A percentile compares a stretch with the other conserved stretches of the same genome.
Evolutionary conservation across 345 rosid genomes (phyloP).

Genomic region (Ceriops tagal): DNA sequence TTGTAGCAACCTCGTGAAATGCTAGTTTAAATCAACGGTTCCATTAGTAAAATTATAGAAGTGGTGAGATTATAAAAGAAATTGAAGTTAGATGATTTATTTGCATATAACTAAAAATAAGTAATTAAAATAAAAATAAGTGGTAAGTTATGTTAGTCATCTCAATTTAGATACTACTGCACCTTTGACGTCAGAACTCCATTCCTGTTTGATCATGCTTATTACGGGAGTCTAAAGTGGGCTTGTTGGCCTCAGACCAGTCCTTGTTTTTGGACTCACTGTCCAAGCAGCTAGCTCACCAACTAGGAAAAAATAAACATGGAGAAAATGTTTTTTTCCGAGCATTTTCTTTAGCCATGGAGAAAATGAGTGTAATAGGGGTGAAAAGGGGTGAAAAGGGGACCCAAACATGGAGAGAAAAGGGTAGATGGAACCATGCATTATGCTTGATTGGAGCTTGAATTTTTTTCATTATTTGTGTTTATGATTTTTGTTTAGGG

Average conservation of each 20-base stretch:
- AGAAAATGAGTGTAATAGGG: slow-evolving; percentile 71
- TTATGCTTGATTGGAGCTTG: slow-evolving; percentile 18
- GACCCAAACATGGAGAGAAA: slow-evolving; percentile 65
- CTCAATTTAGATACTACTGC: slow-evolving; percentile 40
- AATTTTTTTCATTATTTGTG: neutral
- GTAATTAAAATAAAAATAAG: no score
- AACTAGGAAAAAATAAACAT: slow-evolving; percentile 44
- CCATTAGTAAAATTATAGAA: no score
- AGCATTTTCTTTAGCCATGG: slow-evolving; percentile 68
- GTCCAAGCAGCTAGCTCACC: slow-evolving; percentile 55
- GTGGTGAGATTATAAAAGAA: no score
- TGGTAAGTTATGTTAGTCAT: no score
- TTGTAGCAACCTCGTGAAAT: no score
- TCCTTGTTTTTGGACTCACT: slow-evolving; percentile 50
- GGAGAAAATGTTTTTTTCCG: slow-evolving; percentile 38
- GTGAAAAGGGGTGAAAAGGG: slow-evolving; percentile 73
- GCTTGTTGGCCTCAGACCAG: slow-evolving; percentile 62
- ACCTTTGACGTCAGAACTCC: slow-evolving; percentile 72
- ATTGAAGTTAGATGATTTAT: no score
- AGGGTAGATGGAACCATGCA: slow-evolving; percentile 56
- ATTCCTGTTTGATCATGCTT: slow-evolving; percentile 60
- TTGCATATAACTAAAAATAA: no score
- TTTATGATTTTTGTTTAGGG: neutral
- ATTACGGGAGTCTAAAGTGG: slow-evolving; percentile 51
- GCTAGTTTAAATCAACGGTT: no score